Evolutionary conservation across 352 stramenopile genomes (phyloP).

Genomic region (Phytophthora pistaciae): DNA sequence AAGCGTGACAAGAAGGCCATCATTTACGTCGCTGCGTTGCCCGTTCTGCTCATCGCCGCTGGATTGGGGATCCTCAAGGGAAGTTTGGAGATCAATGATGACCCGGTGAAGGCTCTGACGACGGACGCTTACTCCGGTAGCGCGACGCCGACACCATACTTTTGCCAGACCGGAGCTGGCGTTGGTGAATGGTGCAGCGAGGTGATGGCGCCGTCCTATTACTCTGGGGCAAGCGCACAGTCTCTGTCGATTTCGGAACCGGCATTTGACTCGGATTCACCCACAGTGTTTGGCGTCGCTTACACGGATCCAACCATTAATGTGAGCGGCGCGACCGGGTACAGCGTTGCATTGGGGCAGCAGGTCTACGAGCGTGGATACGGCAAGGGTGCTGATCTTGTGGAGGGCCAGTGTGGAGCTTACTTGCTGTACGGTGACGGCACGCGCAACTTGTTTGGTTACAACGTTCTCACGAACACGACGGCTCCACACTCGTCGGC

Average conservation of each 20-base stretch:
- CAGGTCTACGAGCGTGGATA: slow-evolving; percentile 54
- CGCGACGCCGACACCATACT: slow-evolving; percentile 43
- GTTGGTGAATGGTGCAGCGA: slow-evolving; percentile 40
- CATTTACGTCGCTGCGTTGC: slow-evolving; percentile 53
- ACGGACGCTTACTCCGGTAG: slow-evolving; percentile 19
- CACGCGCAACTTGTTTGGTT: slow-evolving; percentile 48
- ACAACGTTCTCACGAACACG: slow-evolving; percentile 71
- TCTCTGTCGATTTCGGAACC: slow-evolving; percentile 20
- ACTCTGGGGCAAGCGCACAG: slow-evolving; percentile 28
- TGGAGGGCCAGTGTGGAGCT: slow-evolving; percentile 46
- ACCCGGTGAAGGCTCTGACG: slow-evolving; percentile 40
- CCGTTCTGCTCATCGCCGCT: slow-evolving; percentile 52
- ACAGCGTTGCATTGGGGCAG: slow-evolving; percentile 44
- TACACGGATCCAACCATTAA: slow-evolving; percentile 60
- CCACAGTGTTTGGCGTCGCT: slow-evolving; percentile 41
- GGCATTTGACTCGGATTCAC: slow-evolving; percentile 37
- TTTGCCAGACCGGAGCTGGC: slow-evolving; percentile 34
- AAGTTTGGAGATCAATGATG: slow-evolving; percentile 30
- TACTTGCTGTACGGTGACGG: slow-evolving; percentile 51
- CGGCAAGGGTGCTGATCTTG: slow-evolving; percentile 19
- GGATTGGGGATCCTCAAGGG: slow-evolving; percentile 54
- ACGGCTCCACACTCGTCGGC: slow-evolving; percentile 43
- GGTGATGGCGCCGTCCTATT: slow-evolving; percentile 38
- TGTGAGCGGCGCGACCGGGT: slow-evolving; percentile 43
- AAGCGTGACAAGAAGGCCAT: slow-evolving; percentile 59